Conservation (phyloP, 2,329 filamentous ascomycete species). For the Pochonia chlamydosporia region DNA sequence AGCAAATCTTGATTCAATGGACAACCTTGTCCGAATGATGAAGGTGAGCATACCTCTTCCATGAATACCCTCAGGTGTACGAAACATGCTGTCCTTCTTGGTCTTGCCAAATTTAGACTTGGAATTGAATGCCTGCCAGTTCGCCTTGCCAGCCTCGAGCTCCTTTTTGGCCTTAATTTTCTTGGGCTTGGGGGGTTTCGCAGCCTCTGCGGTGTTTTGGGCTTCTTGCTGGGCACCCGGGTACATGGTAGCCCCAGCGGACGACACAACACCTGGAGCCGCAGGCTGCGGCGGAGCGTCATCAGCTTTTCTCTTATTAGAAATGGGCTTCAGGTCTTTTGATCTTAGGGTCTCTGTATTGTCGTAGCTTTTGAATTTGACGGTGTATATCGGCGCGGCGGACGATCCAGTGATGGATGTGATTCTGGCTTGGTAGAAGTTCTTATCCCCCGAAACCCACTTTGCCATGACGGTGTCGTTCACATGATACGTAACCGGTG, state of each 20-base stretch:
- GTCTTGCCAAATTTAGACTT: slow-evolving; percentile 66
- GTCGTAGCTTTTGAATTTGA: slow-evolving; percentile 90
- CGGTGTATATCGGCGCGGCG: slow-evolving; percentile 86
- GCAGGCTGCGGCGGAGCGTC: slow-evolving; percentile 51
- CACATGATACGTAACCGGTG: slow-evolving; percentile 63
- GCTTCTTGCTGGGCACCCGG: slow-evolving; percentile 56
- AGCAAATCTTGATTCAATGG: slow-evolving; percentile 10
- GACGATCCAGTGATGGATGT: slow-evolving; percentile 89
- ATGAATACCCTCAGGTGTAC: slow-evolving; percentile 79
- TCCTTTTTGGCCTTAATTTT: slow-evolving; percentile 89
- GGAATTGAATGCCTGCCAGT: slow-evolving; percentile 88
- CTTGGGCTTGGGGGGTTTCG: slow-evolving; percentile 73
- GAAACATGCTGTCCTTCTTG: slow-evolving; percentile 96
- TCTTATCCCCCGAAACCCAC: slow-evolving; percentile 83
- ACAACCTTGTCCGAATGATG: neutral
- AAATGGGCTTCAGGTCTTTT: slow-evolving; percentile 77
- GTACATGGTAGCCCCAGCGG: slow-evolving; percentile 52
- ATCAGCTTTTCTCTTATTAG: slow-evolving; percentile 83
- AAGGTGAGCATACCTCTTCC: slow-evolving; percentile 65
- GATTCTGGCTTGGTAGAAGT: slow-evolving; percentile 88
- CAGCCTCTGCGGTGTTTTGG: slow-evolving; percentile 58
- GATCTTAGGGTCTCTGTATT: slow-evolving; percentile 76
- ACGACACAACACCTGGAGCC: slow-evolving; percentile 41
- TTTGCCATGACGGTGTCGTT: slow-evolving; percentile 89
- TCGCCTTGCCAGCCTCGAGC: slow-evolving; percentile 82